Evolutionary conservation across 768 basidiomycete species (phyloP).

Genomic region (Hypholoma sublateritium): DNA sequence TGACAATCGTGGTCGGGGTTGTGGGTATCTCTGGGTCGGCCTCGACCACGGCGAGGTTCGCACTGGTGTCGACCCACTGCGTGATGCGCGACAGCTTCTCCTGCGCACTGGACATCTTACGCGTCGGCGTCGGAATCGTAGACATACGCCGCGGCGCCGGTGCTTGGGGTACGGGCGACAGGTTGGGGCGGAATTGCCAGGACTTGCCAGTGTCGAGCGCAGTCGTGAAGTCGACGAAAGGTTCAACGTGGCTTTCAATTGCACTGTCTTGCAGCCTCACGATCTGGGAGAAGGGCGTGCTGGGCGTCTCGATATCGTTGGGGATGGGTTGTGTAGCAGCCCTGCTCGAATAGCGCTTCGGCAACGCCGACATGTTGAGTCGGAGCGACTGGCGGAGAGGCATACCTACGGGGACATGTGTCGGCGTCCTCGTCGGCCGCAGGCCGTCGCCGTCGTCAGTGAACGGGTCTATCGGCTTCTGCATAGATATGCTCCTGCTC

Average conservation of each 20-base stretch:
- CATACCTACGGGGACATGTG: not conserved
- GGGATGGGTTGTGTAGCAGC: not conserved
- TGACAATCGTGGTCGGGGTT: not conserved
- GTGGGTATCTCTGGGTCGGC: constrained; percentile 1
- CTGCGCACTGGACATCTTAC: constrained; percentile 3
- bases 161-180: not conserved
- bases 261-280: not conserved
- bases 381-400: constrained; percentile 4
- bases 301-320: constrained; percentile 13
- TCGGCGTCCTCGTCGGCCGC: not conserved
- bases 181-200: constrained; percentile 11
- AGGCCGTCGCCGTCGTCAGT: not conserved
- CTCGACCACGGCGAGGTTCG: constrained; percentile 10
- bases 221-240: constrained; percentile 16
- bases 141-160: not conserved
- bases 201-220: constrained; percentile 20
- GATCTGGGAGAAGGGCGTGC: constrained; percentile 11
- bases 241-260: constrained; percentile 4
- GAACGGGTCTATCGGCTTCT: not conserved
- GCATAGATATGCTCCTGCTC: not conserved
- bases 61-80: constrained; percentile 19
- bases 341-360: not conserved
- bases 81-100: constrained; percentile 16
- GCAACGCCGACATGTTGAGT: not conserved
- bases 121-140: constrained; percentile 2